phyloP scores from a whole-genome alignment of 2,329 filamentous ascomycete species.

The Aspergillus clavatus region DNA sequence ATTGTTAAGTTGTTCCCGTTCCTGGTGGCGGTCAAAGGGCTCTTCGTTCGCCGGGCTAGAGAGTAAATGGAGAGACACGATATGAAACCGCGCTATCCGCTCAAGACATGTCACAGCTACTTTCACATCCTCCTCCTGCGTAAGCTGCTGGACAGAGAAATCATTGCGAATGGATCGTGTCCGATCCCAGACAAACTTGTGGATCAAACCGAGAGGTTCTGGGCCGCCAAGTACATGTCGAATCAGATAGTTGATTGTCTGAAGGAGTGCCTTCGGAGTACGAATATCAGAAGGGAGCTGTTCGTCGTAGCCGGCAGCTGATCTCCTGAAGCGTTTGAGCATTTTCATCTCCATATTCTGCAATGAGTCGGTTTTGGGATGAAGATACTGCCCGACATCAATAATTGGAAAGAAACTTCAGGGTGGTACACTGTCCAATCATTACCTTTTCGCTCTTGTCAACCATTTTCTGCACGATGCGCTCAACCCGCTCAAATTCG shows the following conservation, averaged over 20 bases:
- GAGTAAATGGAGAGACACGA: conserved; percentile 57
- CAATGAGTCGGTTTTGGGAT: conserved; percentile 31
- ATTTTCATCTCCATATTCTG: conserved; percentile 44
- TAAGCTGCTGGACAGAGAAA: conserved; percentile 59
- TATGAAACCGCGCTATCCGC: conserved; percentile 60
- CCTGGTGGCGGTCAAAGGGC: conserved; percentile 55
- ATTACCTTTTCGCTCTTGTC: conserved; percentile 56
- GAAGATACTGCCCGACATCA: conserved; percentile 25
- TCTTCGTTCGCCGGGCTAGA: conserved; percentile 48
- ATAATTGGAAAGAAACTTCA: neutral
- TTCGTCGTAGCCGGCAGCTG: conserved; percentile 59
- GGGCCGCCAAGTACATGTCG: conserved; percentile 49
- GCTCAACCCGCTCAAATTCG: conserved; percentile 57
- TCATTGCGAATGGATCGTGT: conserved; percentile 62
- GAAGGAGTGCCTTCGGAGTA: conserved; percentile 48
- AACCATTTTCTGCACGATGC: conserved; percentile 59
- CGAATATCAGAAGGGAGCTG: conserved; percentile 61
- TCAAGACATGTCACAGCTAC: conserved; percentile 58
- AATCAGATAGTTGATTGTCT: conserved; percentile 47
- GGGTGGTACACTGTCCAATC: neutral
- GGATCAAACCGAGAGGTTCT: conserved; percentile 48
- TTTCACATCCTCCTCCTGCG: conserved; percentile 51
- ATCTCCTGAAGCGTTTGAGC: conserved; percentile 61
- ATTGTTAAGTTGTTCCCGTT: conserved; percentile 60
- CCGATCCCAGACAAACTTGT: conserved; percentile 63